phyloP scores from a whole-genome alignment of 2,329 filamentous ascomycete genomes.

The Aspergillus aculeatinus region DNA sequence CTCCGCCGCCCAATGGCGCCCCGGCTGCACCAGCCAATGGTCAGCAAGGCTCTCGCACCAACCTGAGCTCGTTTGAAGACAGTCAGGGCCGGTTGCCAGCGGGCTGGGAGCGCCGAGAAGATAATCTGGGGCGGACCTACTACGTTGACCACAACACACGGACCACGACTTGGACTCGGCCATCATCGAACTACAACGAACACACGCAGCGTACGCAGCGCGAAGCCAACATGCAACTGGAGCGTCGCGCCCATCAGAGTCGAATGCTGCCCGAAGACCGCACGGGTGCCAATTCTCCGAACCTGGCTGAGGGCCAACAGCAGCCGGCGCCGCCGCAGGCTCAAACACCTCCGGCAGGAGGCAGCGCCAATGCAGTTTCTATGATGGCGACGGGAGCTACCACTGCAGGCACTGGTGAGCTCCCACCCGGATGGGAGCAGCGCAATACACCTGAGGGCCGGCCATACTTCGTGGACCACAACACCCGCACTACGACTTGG shows the following conservation, averaged over 20 bases:
- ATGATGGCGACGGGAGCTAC: slow-evolving; percentile 96
- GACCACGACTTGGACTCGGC: slow-evolving; percentile 93
- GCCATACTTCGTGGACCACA: slow-evolving; percentile 97
- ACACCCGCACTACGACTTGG: slow-evolving; percentile 97
- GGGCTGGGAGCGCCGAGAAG: slow-evolving; percentile 94
- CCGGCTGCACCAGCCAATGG: slow-evolving; percentile 34
- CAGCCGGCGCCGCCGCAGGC: slow-evolving; percentile 47
- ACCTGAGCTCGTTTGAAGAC: slow-evolving; percentile 92
- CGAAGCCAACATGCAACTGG: slow-evolving; percentile 88
- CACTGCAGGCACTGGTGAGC: slow-evolving; percentile 88
- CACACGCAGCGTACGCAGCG: slow-evolving; percentile 74
- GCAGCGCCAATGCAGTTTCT: slow-evolving; percentile 60
- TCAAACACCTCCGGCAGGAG: slow-evolving; percentile 46
- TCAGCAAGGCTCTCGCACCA: slow-evolving; percentile 49
- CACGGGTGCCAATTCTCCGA: slow-evolving; percentile 89
- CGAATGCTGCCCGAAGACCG: slow-evolving; percentile 93
- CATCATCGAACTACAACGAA: slow-evolving; percentile 73
- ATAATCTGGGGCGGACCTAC: slow-evolving; percentile 91
- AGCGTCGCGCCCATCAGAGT: slow-evolving; percentile 91
- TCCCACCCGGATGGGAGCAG: slow-evolving; percentile 95
- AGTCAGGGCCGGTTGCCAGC: slow-evolving; percentile 87
- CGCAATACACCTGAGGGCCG: slow-evolving; percentile 92
- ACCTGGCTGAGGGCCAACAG: slow-evolving; percentile 53
- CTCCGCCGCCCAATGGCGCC: slow-evolving; percentile 39
- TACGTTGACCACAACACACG: slow-evolving; percentile 98